A percentile compares a stretch with the other conserved stretches of the same genome.
Evolutionary conservation across 495 filamentous ascomycete genomes (phyloP).

Genomic region (Aspergillus leporis): DNA sequence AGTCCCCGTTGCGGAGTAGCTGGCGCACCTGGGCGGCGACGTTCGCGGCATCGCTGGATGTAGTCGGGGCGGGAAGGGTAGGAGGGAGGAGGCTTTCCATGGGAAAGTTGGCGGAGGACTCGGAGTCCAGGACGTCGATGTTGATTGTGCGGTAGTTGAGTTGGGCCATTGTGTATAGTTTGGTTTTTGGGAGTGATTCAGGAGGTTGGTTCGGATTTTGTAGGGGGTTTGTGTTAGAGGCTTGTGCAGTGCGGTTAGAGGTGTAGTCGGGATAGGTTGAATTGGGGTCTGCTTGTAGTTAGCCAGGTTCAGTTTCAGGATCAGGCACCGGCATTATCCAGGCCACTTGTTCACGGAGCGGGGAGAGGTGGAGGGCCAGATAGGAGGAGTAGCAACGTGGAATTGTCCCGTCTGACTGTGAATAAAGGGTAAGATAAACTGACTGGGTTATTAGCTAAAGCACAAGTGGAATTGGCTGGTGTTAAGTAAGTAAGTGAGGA

Average conservation of each 20-base stretch:
- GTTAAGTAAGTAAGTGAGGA: background rate
- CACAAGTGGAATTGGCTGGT: background rate
- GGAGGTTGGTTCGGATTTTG: conserved; percentile 1
- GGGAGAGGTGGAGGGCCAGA: conserved; percentile 3
- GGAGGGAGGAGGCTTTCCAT: conserved; percentile 73
- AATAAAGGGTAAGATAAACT: background rate
- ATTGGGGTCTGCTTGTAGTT: background rate
- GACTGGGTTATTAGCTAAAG: background rate
- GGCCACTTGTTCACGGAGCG: conserved; percentile 1
- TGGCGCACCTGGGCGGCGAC: conserved; percentile 79
- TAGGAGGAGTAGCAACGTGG: background rate
- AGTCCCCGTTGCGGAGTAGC: conserved; percentile 79
- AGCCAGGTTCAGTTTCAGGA: background rate
- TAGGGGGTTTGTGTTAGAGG: background rate
- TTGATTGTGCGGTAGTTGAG: conserved; percentile 90
- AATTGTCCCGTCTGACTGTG: background rate
- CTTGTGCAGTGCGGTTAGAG: background rate
- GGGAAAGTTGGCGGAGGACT: conserved; percentile 84
- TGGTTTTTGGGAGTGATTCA: background rate
- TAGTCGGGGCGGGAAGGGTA: conserved; percentile 58
- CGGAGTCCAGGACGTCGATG: conserved; percentile 86
- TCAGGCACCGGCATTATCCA: conserved; percentile 10
- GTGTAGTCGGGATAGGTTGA: background rate
- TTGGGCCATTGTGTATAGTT: conserved; percentile 50
- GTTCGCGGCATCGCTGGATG: conserved; percentile 69